A percentile compares a stretch with the other conserved stretches of the same genome.
Conservation (phyloP, 1,284 basidiomycete species). For the Austroboletus novae-zelandiae region DNA sequence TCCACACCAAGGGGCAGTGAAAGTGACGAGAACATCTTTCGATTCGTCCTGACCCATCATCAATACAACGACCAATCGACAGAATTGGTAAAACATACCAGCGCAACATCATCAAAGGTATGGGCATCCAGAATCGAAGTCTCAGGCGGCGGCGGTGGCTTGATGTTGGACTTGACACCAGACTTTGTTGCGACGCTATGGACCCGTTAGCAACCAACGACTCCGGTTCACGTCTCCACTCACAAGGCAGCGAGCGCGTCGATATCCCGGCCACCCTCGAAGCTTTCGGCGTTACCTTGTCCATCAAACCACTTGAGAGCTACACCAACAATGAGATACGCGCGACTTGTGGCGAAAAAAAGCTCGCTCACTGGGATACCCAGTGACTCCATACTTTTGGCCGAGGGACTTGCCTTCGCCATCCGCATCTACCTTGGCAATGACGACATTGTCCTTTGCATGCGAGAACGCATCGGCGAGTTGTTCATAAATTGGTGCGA, state of each 20-base stretch:
- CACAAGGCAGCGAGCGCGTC: constrained; percentile 77
- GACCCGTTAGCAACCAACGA: background rate
- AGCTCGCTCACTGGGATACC: constrained; percentile 76
- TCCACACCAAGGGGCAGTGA: constrained; percentile 89
- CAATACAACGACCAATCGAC: background rate
- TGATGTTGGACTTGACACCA: constrained; percentile 82
- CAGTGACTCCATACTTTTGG: constrained; percentile 73
- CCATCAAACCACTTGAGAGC: constrained; percentile 90
- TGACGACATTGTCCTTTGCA: constrained; percentile 77
- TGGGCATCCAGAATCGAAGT: constrained; percentile 67
- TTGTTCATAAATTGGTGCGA: constrained; percentile 87
- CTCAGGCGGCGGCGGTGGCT: constrained; percentile 77
- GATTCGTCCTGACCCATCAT: constrained; percentile 52
- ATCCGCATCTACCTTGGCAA: constrained; percentile 94
- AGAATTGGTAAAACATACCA: constrained; percentile 43
- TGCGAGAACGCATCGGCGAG: constrained; percentile 83
- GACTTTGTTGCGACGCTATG: constrained; percentile 71
- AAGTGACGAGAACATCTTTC: constrained; percentile 88
- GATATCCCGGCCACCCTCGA: constrained; percentile 80
- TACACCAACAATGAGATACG: constrained; percentile 30
- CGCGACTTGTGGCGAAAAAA: background rate
- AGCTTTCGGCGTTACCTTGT: constrained; percentile 66
- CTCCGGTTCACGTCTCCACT: constrained; percentile 27
- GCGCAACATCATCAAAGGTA: constrained; percentile 75
- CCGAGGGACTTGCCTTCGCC: constrained; percentile 75